A percentile compares a stretch with the other conserved stretches of the same genome.
These are phyloP conservation scores for Moricandia arvensis DNA, from an alignment of 345 rosid genomes.

Conservation along the genomic window DNA sequence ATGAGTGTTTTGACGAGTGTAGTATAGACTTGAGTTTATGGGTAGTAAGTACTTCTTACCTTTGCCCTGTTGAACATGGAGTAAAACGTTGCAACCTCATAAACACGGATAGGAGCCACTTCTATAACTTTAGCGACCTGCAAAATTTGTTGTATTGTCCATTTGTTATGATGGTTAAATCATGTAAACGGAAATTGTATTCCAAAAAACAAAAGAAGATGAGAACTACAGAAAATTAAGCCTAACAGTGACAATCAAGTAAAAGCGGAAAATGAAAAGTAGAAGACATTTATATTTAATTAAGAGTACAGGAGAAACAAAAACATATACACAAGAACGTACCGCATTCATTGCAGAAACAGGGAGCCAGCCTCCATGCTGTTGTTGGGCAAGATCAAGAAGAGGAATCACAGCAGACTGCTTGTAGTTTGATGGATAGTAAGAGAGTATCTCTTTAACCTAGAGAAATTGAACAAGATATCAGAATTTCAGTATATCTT, in stretches of 20 bases:
- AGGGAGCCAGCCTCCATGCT: slow-evolving; percentile 99
- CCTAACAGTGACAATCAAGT: neutral
- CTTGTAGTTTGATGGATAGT: slow-evolving; percentile 97
- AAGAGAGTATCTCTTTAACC: slow-evolving; percentile 92
- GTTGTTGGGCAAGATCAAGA: slow-evolving; percentile 99
- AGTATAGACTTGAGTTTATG: slow-evolving; percentile 1
- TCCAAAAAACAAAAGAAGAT: neutral
- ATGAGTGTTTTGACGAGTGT: slow-evolving; percentile 2
- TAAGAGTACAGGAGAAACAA: neutral
- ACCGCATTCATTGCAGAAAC: slow-evolving; percentile 99
- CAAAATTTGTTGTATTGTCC: neutral
- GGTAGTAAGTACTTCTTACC: slow-evolving; percentile 39
- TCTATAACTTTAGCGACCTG: slow-evolving; percentile 88
- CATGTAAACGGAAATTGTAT: neutral
- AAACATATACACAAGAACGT: slow-evolving; percentile 13
- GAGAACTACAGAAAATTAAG: neutral
- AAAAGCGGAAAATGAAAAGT: neutral
- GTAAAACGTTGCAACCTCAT: slow-evolving; percentile 97
- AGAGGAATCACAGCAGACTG: slow-evolving; percentile 97
- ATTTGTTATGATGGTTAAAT: neutral
- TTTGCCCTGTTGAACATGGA: slow-evolving; percentile 93
- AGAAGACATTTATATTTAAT: no score
- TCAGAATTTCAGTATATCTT: neutral
- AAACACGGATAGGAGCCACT: slow-evolving; percentile 94
- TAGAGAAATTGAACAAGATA: slow-evolving; percentile 22